A percentile compares a stretch with the other conserved stretches of the same genome.
phyloP scores from a whole-genome alignment of 805 yeast genomes.

The Starmerella apicola region DNA sequence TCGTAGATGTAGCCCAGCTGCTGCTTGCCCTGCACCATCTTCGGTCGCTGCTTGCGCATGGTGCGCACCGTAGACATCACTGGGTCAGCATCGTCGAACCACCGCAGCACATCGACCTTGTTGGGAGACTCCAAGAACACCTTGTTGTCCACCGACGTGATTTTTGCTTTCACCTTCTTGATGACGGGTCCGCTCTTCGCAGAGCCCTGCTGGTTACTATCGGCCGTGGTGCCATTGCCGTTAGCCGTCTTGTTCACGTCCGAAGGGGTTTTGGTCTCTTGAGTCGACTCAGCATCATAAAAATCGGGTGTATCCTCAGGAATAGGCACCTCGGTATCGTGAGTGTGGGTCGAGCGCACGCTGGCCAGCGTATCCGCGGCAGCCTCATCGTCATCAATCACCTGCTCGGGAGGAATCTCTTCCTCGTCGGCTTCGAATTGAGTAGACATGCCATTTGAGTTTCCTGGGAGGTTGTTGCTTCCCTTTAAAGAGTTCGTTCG shows the following conservation, averaged over 20 bases:
- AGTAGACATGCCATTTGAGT: not conserved
- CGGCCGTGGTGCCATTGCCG: not conserved
- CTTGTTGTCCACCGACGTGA: constrained; percentile 22
- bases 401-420: not conserved
- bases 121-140: constrained; percentile 19
- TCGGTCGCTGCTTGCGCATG: constrained; percentile 31
- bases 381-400: not conserved
- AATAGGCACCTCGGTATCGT: no score
- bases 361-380: not conserved
- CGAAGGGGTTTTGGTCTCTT: not conserved
- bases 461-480: not conserved
- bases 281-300: not conserved
- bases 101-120: constrained; percentile 16
- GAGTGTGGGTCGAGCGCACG: not conserved
- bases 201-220: constrained; percentile 1
- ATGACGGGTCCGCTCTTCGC: constrained; percentile 19
- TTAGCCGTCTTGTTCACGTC: not conserved
- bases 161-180: constrained; percentile 19
- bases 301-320: no score
- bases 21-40: constrained; percentile 32
- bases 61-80: constrained; percentile 23
- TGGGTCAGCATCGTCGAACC: constrained; percentile 19
- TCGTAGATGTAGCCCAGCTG: constrained; percentile 31
- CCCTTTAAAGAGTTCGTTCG: not conserved
- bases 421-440: not conserved